Evolutionary conservation across 2,329 filamentous ascomycete species (phyloP).

Genomic region (Paraphaeosphaeria sporulosa): DNA sequence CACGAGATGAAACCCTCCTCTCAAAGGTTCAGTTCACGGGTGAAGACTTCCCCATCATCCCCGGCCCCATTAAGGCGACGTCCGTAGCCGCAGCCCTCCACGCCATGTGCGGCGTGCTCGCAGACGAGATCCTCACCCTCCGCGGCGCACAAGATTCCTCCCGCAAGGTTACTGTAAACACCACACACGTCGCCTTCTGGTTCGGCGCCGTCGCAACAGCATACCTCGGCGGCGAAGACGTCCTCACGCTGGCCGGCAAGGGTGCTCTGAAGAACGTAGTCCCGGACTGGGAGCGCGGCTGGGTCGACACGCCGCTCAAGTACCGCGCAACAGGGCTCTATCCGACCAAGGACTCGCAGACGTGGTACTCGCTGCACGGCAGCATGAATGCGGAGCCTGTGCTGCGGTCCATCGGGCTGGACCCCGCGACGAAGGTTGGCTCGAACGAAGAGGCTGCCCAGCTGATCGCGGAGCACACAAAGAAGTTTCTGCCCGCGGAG

Average conservation of each 20-base stretch:
- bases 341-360: constrained; percentile 53
- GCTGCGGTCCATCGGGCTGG: constrained; percentile 57
- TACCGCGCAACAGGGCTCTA: constrained; percentile 50
- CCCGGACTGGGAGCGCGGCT: constrained; percentile 52
- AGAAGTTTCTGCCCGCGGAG: constrained; percentile 44
- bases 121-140: constrained; percentile 48
- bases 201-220: constrained; percentile 52
- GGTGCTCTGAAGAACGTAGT: constrained; percentile 40
- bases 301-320: constrained; percentile 46
- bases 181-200: constrained; percentile 57
- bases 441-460: constrained; percentile 33
- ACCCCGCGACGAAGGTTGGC: constrained; percentile 31
- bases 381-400: constrained; percentile 56
- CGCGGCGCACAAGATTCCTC: constrained; percentile 26
- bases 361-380: constrained; percentile 62
- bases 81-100: constrained; percentile 53
- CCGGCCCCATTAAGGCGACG: constrained; percentile 55
- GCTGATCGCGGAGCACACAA: constrained; percentile 25
- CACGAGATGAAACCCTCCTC: constrained; percentile 41
- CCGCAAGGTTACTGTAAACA: constrained; percentile 53
- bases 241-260: constrained; percentile 30
- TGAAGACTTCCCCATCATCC: constrained; percentile 50
- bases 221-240: constrained; percentile 47
- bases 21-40: constrained; percentile 52
- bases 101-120: constrained; percentile 55